Evolutionary conservation across 495 filamentous ascomycete species (phyloP).

Genomic region (Rhizodiscina lignyota): DNA sequence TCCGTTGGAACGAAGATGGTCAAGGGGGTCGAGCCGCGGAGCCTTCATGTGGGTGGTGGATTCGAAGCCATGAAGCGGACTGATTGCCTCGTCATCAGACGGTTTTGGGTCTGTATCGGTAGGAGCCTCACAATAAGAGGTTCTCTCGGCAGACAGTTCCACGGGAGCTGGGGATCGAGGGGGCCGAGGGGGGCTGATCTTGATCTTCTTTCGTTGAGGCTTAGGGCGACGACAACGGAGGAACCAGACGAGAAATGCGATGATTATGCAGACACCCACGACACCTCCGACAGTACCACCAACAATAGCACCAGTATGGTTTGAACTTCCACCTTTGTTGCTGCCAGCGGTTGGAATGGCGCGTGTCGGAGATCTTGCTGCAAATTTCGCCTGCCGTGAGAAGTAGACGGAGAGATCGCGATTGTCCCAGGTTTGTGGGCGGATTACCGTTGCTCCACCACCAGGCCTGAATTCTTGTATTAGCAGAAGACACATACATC

Average conservation of each 20-base stretch:
- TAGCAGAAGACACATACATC: background rate
- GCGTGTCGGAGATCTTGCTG: constrained; percentile 10
- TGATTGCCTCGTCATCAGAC: too few relatives aligned
- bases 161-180: too few relatives aligned
- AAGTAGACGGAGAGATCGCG: constrained; percentile 19
- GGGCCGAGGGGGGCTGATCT: too few relatives aligned
- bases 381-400: constrained; percentile 9
- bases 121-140: too few relatives aligned
- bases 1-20: too few relatives aligned
- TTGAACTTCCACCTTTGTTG: too few relatives aligned
- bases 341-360: constrained; percentile 5
- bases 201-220: too few relatives aligned
- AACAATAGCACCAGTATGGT: constrained; percentile 15
- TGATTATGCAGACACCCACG: constrained; percentile 10
- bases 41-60: too few relatives aligned
- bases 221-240: constrained; percentile 10
- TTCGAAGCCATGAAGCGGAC: too few relatives aligned
- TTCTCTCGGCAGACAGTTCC: too few relatives aligned
- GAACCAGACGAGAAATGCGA: constrained; percentile 14
- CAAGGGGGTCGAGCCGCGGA: too few relatives aligned
- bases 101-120: too few relatives aligned
- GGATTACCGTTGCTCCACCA: constrained; percentile 24
- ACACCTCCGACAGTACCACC: constrained; percentile 18
- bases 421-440: constrained; percentile 16
- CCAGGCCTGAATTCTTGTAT: constrained; percentile 11